A percentile compares a stretch with the other conserved stretches of the same genome.
Conservation (phyloP, 1,139 yeast species). For the Candida tunisiensis region DNA sequence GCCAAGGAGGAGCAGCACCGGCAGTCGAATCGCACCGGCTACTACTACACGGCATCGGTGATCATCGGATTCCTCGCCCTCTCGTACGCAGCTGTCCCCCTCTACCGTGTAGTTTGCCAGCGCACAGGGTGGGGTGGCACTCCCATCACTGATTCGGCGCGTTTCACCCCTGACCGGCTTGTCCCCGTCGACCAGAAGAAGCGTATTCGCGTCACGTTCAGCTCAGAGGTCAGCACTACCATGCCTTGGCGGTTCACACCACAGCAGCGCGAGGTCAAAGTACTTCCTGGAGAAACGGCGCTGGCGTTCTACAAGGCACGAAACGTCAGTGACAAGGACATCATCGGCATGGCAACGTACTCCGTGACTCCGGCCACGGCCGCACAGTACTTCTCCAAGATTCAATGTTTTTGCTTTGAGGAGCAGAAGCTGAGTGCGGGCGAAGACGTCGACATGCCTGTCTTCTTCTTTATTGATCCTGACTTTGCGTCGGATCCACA, state of each 20-base stretch:
- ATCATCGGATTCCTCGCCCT: conserved; percentile 62
- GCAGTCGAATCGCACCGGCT: conserved; percentile 31
- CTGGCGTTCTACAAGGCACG: conserved; percentile 89
- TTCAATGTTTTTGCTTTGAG: conserved; percentile 96
- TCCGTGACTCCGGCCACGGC: conserved; percentile 94
- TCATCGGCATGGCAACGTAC: conserved; percentile 96
- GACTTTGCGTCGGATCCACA: conserved; percentile 91
- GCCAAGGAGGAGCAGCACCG: conserved; percentile 12
- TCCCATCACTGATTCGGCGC: conserved; percentile 71
- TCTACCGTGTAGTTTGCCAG: conserved; percentile 83
- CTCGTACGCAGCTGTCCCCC: conserved; percentile 83
- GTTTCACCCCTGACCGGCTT: conserved; percentile 74
- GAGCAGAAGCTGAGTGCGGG: conserved; percentile 90
- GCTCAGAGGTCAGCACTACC: conserved; percentile 81
- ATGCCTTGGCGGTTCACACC: conserved; percentile 96
- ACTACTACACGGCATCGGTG: conserved; percentile 57
- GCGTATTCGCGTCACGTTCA: conserved; percentile 67
- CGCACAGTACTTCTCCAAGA: conserved; percentile 89
- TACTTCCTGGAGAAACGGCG: conserved; percentile 97
- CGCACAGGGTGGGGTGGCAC: conserved; percentile 95
- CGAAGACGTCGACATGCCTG: conserved; percentile 98
- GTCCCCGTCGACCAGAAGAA: conserved; percentile 78
- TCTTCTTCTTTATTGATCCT: conserved; percentile 95
- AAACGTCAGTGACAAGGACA: conserved; percentile 71
- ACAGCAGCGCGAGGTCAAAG: conserved; percentile 82